Conservation (phyloP, 805 yeast genomes). For the Blastobotrys americana region DNA sequence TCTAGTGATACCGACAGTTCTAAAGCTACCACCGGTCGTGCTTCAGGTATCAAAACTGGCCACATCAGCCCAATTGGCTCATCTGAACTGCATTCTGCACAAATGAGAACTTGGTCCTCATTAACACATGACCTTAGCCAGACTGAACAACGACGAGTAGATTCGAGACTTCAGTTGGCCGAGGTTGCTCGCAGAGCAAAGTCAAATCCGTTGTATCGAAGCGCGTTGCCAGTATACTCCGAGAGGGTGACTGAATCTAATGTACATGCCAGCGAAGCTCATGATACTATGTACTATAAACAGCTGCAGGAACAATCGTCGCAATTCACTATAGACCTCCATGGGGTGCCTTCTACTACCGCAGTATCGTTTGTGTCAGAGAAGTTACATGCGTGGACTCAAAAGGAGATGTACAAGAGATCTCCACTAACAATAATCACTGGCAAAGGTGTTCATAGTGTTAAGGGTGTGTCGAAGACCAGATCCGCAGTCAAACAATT, state of each 20-base stretch:
- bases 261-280: slow-evolving; percentile 1
- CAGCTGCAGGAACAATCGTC: slow-evolving; percentile 10
- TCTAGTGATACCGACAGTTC: too few relatives aligned
- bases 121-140: background rate
- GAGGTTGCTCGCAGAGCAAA: slow-evolving; percentile 9
- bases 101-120: background rate
- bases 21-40: background rate
- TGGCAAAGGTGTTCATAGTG: slow-evolving; percentile 21
- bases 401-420: slow-evolving; percentile 2
- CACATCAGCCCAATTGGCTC: background rate
- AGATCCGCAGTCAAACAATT: slow-evolving; percentile 18
- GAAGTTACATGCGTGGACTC: slow-evolving; percentile 12
- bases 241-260: slow-evolving; percentile 10
- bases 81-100: background rate
- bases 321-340: slow-evolving; percentile 14
- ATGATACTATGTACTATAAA: slow-evolving; percentile 4
- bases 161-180: slow-evolving; percentile 1
- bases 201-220: slow-evolving; percentile 18
- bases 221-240: slow-evolving; percentile 19
- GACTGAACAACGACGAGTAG: background rate
- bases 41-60: background rate
- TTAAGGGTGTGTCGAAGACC: slow-evolving; percentile 19
- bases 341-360: slow-evolving; percentile 15
- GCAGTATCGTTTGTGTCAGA: slow-evolving; percentile 12
- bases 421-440: slow-evolving; percentile 17